These are phyloP conservation scores for Podospora pseudocomata DNA, from an alignment of 495 filamentous ascomycete species.

Conservation along the genomic window DNA sequence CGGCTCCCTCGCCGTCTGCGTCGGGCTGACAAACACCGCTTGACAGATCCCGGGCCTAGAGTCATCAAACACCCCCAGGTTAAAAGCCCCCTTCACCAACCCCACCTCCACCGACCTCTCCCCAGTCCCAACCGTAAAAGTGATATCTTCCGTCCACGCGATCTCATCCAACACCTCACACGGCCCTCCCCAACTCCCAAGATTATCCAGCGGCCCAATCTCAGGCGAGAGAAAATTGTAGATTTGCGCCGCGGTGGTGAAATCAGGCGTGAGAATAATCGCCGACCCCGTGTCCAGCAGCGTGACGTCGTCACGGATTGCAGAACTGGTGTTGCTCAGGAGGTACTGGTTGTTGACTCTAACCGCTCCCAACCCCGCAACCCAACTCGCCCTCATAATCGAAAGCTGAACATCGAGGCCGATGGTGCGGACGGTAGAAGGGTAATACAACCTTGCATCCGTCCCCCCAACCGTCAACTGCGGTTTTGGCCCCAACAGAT, in stretches of 20 bases:
- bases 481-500: slow-evolving; percentile 15
- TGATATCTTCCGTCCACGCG: slow-evolving; percentile 10
- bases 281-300: slow-evolving; percentile 27
- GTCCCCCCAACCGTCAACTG: slow-evolving; percentile 38
- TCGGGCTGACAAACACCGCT: slow-evolving; percentile 21
- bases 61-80: slow-evolving; percentile 24
- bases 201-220: slow-evolving; percentile 23
- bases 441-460: slow-evolving; percentile 27
- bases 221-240: slow-evolving; percentile 23
- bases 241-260: slow-evolving; percentile 19
- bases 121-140: slow-evolving; percentile 20
- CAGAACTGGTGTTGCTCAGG: slow-evolving; percentile 1
- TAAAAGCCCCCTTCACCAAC: slow-evolving; percentile 19
- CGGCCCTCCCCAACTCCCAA: slow-evolving; percentile 25
- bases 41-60: slow-evolving; percentile 24
- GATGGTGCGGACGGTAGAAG: slow-evolving; percentile 20
- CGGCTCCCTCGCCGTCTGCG: slow-evolving; percentile 16
- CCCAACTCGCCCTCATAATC: slow-evolving; percentile 12
- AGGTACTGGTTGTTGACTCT: slow-evolving; percentile 10
- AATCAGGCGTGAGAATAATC: slow-evolving; percentile 25
- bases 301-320: slow-evolving; percentile 9
- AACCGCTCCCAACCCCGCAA: slow-evolving; percentile 17
- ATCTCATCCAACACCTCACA: slow-evolving; percentile 19
- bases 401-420: slow-evolving; percentile 17
- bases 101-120: slow-evolving; percentile 13